Conservation (phyloP, 768 basidiomycete genomes). For the Trichaptum fuscoviolaceum region DNA sequence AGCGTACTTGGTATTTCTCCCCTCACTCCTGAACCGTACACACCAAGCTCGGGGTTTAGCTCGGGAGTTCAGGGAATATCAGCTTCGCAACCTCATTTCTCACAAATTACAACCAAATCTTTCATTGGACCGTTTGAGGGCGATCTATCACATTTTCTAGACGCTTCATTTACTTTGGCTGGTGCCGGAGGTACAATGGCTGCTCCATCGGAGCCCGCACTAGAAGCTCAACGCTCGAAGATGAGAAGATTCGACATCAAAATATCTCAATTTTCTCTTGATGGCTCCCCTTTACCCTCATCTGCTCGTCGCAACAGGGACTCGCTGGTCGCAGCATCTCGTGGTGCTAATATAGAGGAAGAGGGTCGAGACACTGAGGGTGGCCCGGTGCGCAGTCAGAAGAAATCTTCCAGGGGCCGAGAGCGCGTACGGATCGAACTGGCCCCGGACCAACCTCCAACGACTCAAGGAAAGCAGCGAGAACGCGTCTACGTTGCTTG, state of each 20-base stretch:
- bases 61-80: background rate
- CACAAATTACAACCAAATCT: background rate
- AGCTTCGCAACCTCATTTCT: background rate
- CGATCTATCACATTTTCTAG: background rate
- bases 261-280: background rate
- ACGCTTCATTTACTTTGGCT: background rate
- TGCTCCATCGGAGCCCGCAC: background rate
- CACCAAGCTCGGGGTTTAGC: background rate
- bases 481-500: conserved; percentile 77
- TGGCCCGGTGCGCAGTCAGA: background rate
- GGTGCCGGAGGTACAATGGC: background rate
- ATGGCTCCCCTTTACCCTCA: background rate
- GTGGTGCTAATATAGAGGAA: background rate
- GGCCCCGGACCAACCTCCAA: conserved; percentile 72
- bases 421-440: conserved; percentile 46
- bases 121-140: background rate
- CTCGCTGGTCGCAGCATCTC: background rate
- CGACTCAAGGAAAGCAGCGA: conserved; percentile 74
- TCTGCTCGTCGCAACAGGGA: background rate
- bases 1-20: background rate
- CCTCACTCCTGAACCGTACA: background rate
- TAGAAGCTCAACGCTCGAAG: background rate
- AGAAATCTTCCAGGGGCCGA: background rate
- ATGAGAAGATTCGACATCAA: background rate
- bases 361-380: background rate